Conservation (phyloP, 768 basidiomycete genomes). For the Lentinula edodes region DNA sequence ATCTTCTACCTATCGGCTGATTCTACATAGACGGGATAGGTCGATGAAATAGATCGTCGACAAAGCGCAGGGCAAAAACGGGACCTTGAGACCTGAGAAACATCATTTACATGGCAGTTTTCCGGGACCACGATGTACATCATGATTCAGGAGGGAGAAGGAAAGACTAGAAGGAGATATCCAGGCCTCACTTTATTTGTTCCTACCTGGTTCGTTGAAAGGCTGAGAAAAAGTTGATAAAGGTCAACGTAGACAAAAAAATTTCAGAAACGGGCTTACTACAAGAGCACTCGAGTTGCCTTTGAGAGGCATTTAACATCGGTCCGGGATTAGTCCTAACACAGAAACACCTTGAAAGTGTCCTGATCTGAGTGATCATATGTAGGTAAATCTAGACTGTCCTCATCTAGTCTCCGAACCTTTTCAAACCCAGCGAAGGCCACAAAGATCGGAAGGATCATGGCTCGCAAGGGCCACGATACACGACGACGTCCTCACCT, state of each 20-base stretch:
- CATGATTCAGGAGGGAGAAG: neutral
- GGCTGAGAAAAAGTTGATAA: neutral
- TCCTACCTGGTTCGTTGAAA: neutral
- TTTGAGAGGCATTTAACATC: neutral
- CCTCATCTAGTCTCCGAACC: neutral
- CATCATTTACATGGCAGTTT: neutral
- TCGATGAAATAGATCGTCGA: neutral
- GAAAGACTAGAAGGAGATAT: conserved; percentile 3
- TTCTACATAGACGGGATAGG: neutral
- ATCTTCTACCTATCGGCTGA: neutral
- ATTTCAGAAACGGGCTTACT: neutral
- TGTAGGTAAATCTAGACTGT: neutral
- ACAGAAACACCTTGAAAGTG: neutral
- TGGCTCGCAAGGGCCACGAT: neutral
- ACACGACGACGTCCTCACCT: neutral
- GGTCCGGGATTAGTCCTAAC: neutral
- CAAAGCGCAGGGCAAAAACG: neutral
- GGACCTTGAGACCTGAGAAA: neutral
- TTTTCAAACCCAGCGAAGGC: neutral
- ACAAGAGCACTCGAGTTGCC: neutral
- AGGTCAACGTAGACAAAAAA: no score
- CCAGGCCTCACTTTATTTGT: neutral
- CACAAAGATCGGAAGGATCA: neutral
- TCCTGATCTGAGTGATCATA: neutral
- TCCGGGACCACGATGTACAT: neutral